phyloP scores from a whole-genome alignment of 148 eudicot species.

The Selenicereus undatus region DNA sequence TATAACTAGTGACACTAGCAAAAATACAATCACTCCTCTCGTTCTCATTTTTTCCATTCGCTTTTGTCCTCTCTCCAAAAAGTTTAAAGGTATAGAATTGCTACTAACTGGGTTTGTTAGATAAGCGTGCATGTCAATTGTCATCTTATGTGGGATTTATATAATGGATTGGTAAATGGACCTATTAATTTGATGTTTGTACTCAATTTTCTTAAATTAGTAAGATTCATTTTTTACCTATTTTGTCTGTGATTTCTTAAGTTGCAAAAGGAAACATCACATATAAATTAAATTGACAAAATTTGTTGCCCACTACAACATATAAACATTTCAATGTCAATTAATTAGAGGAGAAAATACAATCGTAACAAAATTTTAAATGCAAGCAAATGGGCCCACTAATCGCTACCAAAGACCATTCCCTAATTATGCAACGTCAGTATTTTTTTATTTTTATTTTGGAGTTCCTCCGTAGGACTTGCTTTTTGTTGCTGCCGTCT shows the following conservation, averaged over 20 bases:
- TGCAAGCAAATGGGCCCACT: too few relatives aligned
- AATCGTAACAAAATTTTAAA: too few relatives aligned
- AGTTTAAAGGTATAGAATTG: not conserved
- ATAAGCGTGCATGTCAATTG: not conserved
- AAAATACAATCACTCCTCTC: not conserved
- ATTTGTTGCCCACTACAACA: too few relatives aligned
- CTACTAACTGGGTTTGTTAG: not conserved
- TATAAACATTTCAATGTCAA: too few relatives aligned
- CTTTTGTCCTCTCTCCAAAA: too few relatives aligned
- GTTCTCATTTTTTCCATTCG: not conserved
- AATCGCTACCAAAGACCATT: too few relatives aligned
- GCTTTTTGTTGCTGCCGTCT: too few relatives aligned
- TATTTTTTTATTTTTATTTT: too few relatives aligned
- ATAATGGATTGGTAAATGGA: not conserved
- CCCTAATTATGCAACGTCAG: too few relatives aligned
- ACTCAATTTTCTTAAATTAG: not conserved
- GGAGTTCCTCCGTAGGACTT: too few relatives aligned
- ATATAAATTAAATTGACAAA: not conserved
- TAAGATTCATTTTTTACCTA: not conserved
- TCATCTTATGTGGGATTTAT: not conserved
- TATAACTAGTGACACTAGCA: not conserved
- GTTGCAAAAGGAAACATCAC: not conserved
- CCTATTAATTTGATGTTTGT: not conserved
- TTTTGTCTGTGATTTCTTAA: not conserved
- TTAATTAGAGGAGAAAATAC: too few relatives aligned